Evolutionary conservation across 768 basidiomycete species (phyloP).

Genomic region (Trametes cinnabarina): DNA sequence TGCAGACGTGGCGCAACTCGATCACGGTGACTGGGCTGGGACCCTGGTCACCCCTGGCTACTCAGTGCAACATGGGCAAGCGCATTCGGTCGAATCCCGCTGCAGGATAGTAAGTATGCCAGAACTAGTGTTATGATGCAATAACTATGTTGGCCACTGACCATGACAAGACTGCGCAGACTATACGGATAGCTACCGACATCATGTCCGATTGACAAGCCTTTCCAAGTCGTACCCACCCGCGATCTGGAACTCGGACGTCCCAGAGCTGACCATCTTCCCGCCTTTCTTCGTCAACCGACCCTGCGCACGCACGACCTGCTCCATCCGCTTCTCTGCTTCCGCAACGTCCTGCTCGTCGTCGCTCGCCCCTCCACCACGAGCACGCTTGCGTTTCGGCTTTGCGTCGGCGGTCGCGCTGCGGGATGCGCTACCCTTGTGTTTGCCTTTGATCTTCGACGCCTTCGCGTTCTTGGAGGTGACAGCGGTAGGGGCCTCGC

Average conservation of each 20-base stretch:
- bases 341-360: conserved; percentile 39
- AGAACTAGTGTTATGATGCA: too few relatives aligned
- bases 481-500: conserved; percentile 68
- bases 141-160: too few relatives aligned
- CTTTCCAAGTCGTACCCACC: conserved; percentile 61
- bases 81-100: too few relatives aligned
- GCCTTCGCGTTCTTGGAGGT: conserved; percentile 21
- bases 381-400: conserved; percentile 5
- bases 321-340: conserved; percentile 83
- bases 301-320: conserved; percentile 80
- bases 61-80: too few relatives aligned
- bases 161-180: too few relatives aligned
- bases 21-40: conserved; percentile 5
- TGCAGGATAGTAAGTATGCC: too few relatives aligned
- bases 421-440: conserved; percentile 16
- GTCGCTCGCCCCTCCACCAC: conserved; percentile 18
- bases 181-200: neutral
- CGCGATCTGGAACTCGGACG: conserved; percentile 75
- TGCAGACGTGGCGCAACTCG: conserved; percentile 19
- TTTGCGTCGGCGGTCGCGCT: neutral
- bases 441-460: conserved; percentile 6
- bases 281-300: conserved; percentile 79
- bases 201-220: conserved; percentile 38
- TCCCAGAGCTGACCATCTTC: conserved; percentile 63
- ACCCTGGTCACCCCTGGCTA: conserved; percentile 11